These are phyloP conservation scores for Globisporangium takayamanum DNA, from an alignment of 352 stramenopile species.

Conservation along the genomic window DNA sequence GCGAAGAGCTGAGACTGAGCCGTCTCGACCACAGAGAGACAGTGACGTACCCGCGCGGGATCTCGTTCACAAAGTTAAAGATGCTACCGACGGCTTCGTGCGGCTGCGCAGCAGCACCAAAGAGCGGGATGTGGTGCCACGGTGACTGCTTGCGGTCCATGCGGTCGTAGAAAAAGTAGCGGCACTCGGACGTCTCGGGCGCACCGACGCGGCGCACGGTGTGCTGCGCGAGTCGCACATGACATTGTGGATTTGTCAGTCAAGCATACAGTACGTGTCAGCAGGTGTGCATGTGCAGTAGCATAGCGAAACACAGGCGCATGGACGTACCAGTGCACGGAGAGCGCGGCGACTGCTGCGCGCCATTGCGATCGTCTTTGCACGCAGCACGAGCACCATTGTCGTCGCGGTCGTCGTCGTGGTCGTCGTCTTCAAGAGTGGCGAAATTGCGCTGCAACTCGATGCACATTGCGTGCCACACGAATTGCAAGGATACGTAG, in stretches of 20 bases:
- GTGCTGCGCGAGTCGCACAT: constrained; percentile 28
- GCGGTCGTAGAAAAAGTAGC: constrained; percentile 80
- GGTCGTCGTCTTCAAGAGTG: too few species aligned
- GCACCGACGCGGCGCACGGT: constrained; percentile 56
- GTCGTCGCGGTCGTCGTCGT: too few species aligned
- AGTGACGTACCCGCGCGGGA: constrained; percentile 62
- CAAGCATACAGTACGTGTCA: too few species aligned
- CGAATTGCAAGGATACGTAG: too few species aligned
- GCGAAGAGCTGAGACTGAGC: too few species aligned
- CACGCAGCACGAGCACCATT: too few species aligned
- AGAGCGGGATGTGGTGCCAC: constrained; percentile 92
- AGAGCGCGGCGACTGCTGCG: neutral
- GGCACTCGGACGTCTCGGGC: constrained; percentile 60
- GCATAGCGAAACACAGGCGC: neutral
- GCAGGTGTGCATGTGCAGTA: neutral
- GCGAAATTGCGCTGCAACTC: too few species aligned
- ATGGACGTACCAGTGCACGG: neutral
- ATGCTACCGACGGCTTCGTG: constrained; percentile 37
- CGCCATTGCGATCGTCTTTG: too few species aligned
- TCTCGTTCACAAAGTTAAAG: constrained; percentile 94
- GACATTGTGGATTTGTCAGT: too few species aligned
- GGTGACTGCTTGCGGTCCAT: constrained; percentile 78
- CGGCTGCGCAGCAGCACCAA: constrained; percentile 24
- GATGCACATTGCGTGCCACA: too few species aligned
- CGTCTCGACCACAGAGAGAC: neutral